Evolutionary conservation across 2,329 filamentous ascomycete genomes (phyloP).

Genomic region (Fusarium devonianum): DNA sequence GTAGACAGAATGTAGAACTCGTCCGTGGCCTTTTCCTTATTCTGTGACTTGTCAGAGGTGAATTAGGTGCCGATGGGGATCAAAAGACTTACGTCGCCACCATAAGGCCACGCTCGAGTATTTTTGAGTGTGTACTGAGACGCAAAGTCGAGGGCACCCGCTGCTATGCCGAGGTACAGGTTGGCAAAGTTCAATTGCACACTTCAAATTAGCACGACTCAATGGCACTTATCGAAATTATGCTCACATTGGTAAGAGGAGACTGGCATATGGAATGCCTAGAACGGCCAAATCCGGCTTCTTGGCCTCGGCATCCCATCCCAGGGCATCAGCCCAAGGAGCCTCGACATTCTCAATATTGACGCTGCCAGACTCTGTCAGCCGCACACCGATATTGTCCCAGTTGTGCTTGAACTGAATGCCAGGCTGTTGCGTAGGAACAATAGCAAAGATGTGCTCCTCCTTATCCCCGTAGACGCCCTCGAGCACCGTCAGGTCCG

Average conservation of each 20-base stretch:
- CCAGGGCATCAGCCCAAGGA: constrained; percentile 67
- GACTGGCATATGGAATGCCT: constrained; percentile 59
- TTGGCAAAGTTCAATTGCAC: constrained; percentile 73
- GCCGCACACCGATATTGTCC: constrained; percentile 68
- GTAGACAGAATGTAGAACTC: constrained; percentile 71
- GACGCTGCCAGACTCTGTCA: constrained; percentile 70
- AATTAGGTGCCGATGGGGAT: accelerated
- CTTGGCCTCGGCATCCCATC: constrained; percentile 62
- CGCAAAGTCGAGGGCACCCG: constrained; percentile 63
- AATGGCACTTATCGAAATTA: too few relatives aligned
- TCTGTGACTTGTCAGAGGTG: constrained; percentile 36
- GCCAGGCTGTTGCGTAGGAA: constrained; percentile 63
- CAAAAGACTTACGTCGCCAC: constrained; percentile 64
- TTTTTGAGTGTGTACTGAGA: constrained; percentile 62
- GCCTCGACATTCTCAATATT: constrained; percentile 64
- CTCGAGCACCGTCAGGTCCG: constrained; percentile 70
- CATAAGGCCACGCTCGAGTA: constrained; percentile 70
- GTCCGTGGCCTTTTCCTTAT: constrained; percentile 64
- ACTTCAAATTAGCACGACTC: constrained; percentile 35
- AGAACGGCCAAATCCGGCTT: constrained; percentile 59
- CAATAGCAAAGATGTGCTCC: constrained; percentile 69
- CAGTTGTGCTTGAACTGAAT: constrained; percentile 68
- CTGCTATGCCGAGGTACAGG: constrained; percentile 70
- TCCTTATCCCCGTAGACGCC: constrained; percentile 65
- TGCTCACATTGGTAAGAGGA: constrained; percentile 65